Conservation (phyloP, 805 yeast species). For the Clavispora santaluciae region DNA sequence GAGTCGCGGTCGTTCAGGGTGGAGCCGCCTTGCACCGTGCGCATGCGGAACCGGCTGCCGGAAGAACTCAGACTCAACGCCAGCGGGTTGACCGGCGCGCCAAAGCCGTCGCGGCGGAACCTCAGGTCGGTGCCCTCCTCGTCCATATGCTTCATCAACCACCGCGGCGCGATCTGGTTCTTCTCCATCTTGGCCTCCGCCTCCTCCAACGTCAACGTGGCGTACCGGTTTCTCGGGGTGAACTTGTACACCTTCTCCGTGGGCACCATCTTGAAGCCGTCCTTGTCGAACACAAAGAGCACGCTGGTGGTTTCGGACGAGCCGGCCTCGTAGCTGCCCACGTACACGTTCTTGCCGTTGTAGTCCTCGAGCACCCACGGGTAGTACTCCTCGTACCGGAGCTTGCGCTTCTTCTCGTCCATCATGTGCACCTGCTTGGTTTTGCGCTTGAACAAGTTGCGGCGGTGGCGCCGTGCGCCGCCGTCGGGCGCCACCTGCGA, state of each 20-base stretch:
- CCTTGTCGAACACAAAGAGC: conserved; percentile 75
- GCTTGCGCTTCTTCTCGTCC: conserved; percentile 75
- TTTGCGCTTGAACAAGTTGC: conserved; percentile 61
- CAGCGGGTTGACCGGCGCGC: conserved; percentile 2
- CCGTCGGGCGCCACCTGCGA: conserved; percentile 91
- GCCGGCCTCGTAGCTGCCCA: conserved; percentile 92
- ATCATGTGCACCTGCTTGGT: conserved; percentile 79
- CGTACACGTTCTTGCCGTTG: conserved; percentile 91
- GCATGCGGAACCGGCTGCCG: conserved; percentile 19
- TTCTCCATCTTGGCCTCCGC: conserved; percentile 94
- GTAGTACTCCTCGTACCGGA: conserved; percentile 91
- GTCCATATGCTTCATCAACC: conserved; percentile 91
- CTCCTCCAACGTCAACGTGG: conserved; percentile 90
- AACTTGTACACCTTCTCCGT: conserved; percentile 91
- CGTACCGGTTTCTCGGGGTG: conserved; percentile 89
- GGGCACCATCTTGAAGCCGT: conserved; percentile 90
- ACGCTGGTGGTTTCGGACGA: conserved; percentile 76
- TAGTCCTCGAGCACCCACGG: conserved; percentile 99
- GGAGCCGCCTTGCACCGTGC: conserved; percentile 41
- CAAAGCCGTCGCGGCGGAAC: conserved; percentile 25
- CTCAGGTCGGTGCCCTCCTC: conserved; percentile 44
- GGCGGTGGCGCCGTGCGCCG: conserved; percentile 64
- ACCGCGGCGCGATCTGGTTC: conserved; percentile 73
- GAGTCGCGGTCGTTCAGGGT: conserved; percentile 53
- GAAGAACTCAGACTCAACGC: not conserved